Evolutionary conservation across 768 basidiomycete species (phyloP).

Genomic region (Mycena floridula): DNA sequence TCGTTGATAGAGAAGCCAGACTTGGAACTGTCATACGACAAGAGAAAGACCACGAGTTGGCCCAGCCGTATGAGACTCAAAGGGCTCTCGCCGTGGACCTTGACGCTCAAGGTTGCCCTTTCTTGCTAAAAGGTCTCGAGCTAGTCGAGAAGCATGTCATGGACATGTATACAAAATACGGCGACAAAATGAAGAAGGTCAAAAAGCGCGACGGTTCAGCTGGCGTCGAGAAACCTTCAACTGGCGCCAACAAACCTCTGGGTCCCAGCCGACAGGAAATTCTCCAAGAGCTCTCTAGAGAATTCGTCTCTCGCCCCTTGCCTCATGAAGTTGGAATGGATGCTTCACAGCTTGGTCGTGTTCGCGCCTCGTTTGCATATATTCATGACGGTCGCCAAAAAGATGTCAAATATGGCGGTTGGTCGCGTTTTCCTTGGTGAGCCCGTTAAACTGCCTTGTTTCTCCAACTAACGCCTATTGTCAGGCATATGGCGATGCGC

Average conservation of each 20-base stretch:
- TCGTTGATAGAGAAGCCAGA: conserved; percentile 23
- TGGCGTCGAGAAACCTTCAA: conserved; percentile 12
- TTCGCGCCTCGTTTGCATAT: conserved; percentile 57
- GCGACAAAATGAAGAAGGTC: conserved; percentile 14
- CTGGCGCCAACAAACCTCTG: conserved; percentile 25
- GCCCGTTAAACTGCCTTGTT: neutral
- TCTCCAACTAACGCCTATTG: neutral
- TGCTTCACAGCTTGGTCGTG: conserved; percentile 22
- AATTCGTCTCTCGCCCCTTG: conserved; percentile 28
- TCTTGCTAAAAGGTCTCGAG: conserved; percentile 27
- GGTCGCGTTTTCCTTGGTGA: conserved; percentile 31
- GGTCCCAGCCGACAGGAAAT: conserved; percentile 49
- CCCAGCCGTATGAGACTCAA: conserved; percentile 26
- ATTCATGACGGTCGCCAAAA: conserved; percentile 23
- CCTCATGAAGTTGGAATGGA: conserved; percentile 21
- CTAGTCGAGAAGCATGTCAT: conserved; percentile 36
- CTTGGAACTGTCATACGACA: neutral
- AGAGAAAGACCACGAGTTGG: conserved; percentile 21
- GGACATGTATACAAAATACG: conserved; percentile 21
- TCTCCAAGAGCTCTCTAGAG: conserved; percentile 38
- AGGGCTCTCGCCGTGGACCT: conserved; percentile 14
- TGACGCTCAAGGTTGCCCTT: conserved; percentile 13
- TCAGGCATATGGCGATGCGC: conserved; percentile 44
- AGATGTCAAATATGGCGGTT: conserved; percentile 10
- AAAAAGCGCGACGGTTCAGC: neutral